A percentile compares a stretch with the other conserved stretches of the same genome.
Evolutionary conservation across 495 filamentous ascomycete genomes (phyloP).

Genomic region (Aspergillus avenaceus): DNA sequence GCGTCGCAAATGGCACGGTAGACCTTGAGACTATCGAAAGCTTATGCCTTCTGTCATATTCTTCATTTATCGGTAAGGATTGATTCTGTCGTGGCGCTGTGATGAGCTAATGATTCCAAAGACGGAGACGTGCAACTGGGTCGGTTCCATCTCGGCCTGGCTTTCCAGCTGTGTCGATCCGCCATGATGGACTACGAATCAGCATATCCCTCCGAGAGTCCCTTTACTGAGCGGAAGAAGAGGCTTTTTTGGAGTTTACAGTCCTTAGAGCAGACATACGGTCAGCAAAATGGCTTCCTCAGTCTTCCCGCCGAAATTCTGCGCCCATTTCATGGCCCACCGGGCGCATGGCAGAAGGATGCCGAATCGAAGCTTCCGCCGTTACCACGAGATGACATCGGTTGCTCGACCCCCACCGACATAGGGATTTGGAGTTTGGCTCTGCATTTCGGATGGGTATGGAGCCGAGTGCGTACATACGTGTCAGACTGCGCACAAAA

Average conservation of each 20-base stretch:
- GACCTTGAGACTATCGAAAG: conserved; percentile 43
- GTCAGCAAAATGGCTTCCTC: conserved; percentile 38
- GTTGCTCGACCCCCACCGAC: conserved; percentile 25
- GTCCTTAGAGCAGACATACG: conserved; percentile 36
- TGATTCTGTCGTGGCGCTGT: conserved; percentile 1
- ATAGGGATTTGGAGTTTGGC: conserved; percentile 41
- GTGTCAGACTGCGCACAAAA: conserved; percentile 38
- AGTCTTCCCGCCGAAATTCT: conserved; percentile 29
- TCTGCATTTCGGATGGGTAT: conserved; percentile 43
- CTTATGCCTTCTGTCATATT: conserved; percentile 41
- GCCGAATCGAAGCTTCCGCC: conserved; percentile 25
- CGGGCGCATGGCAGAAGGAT: conserved; percentile 12
- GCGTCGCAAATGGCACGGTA: conserved; percentile 43
- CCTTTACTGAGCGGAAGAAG: conserved; percentile 35
- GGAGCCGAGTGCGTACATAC: conserved; percentile 39
- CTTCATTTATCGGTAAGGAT: conserved; percentile 37
- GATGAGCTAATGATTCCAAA: conserved; percentile 2
- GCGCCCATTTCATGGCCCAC: conserved; percentile 27
- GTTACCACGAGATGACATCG: conserved; percentile 32
- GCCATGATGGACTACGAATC: conserved; percentile 39
- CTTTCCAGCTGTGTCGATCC: conserved; percentile 40
- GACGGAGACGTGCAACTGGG: conserved; percentile 39
- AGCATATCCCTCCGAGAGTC: conserved; percentile 26
- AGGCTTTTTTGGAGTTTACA: conserved; percentile 44
- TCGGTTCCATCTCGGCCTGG: conserved; percentile 40